Evolutionary conservation across 257 asterid genomes (phyloP).

Genomic region (Solanum tarapatanum): DNA sequence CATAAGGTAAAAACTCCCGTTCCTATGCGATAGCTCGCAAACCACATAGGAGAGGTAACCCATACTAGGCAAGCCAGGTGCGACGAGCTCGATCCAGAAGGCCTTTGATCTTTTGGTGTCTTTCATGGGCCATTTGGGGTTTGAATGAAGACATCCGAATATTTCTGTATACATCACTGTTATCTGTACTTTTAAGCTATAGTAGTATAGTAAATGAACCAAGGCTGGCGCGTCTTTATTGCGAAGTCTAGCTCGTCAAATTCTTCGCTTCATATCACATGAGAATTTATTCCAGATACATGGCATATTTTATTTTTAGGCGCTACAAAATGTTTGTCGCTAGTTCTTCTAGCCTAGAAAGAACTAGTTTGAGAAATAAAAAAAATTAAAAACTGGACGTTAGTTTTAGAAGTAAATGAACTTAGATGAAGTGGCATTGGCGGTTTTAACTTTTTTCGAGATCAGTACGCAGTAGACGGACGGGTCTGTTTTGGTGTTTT

Average conservation of each 20-base stretch:
- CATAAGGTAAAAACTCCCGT: too few species aligned
- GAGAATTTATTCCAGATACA: background rate
- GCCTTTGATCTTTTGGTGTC: background rate
- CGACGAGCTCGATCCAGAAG: too few species aligned
- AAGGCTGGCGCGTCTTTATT: background rate
- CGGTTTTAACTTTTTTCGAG: too few species aligned
- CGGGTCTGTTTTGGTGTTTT: too few species aligned
- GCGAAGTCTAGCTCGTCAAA: background rate
- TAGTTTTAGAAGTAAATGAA: too few species aligned
- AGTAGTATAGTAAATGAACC: background rate
- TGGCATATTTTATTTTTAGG: background rate
- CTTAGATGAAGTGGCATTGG: too few species aligned
- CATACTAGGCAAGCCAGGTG: too few species aligned
- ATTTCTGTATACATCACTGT: background rate
- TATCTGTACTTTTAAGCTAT: background rate
- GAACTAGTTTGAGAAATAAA: too few species aligned
- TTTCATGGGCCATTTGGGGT: background rate
- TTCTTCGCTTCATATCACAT: background rate
- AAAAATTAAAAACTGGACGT: too few species aligned
- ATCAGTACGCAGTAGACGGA: too few species aligned
- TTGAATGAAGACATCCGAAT: background rate
- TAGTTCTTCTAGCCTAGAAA: background rate
- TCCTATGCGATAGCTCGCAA: too few species aligned
- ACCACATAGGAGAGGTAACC: too few species aligned
- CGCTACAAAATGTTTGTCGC: background rate